Percentiles rank a stretch among this genome's conserved stretches.
Evolutionary conservation across 2,329 filamentous ascomycete genomes (phyloP).

Genomic region (Botrytis medusae): DNA sequence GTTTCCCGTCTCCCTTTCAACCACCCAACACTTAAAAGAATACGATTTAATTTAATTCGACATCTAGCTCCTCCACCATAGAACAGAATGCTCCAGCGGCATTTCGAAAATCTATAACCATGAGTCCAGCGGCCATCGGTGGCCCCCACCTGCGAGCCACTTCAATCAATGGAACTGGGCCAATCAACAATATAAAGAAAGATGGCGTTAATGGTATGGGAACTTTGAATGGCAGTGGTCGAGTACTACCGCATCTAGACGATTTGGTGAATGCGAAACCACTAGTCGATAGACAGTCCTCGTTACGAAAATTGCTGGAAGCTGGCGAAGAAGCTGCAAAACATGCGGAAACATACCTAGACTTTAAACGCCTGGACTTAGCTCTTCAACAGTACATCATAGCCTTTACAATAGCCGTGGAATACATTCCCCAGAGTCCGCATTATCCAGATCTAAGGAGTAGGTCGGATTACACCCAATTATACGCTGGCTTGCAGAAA

Average conservation of each 20-base stretch:
- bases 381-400: slow-evolving; percentile 84
- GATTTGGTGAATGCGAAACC: slow-evolving; percentile 44
- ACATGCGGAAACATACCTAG: slow-evolving; percentile 61
- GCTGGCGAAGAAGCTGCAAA: slow-evolving; percentile 54
- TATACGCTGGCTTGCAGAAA: slow-evolving; percentile 52
- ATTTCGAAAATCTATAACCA: slow-evolving; percentile 25
- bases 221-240: slow-evolving; percentile 28
- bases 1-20: slow-evolving; percentile 4
- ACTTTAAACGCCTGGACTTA: slow-evolving; percentile 66
- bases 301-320: slow-evolving; percentile 55
- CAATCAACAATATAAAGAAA: slow-evolving; percentile 27
- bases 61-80: neutral
- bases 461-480: slow-evolving; percentile 50
- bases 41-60: neutral
- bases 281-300: slow-evolving; percentile 41
- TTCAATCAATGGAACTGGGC: slow-evolving; percentile 32
- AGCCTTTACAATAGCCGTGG: slow-evolving; percentile 75
- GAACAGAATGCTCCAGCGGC: slow-evolving; percentile 30
- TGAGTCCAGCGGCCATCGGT: slow-evolving; percentile 38
- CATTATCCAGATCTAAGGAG: slow-evolving; percentile 67
- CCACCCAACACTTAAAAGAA: slow-evolving; percentile 4
- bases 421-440: slow-evolving; percentile 72
- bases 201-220: slow-evolving; percentile 26
- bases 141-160: slow-evolving; percentile 31
- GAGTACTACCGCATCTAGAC: slow-evolving; percentile 45